Base-by-base conservation (phyloP, 2,329 filamentous ascomycete genomes). In the Emmonsiellopsis sp. region DNA sequence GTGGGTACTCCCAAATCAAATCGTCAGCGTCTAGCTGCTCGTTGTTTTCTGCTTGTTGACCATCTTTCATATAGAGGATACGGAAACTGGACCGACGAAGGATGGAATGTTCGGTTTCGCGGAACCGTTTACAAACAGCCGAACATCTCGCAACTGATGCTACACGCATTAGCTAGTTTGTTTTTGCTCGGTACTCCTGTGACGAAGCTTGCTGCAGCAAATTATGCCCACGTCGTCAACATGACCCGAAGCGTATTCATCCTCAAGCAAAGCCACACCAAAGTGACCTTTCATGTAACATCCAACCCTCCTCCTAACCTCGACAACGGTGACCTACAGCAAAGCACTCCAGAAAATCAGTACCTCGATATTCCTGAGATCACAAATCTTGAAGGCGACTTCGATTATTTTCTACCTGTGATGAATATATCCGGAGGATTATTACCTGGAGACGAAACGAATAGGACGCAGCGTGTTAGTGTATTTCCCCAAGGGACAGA, bases 41-140 rank as follows among this genome's bases (percentile, higher is more conserved):
- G 3, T 6, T 37, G 14, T 39, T 31, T 50, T 49, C 14, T 5
- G 10, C 27, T 46, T 37, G 31, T 42, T 47, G 39, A 52, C 27
- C 13, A 10, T 44, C 3, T 9, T 4, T 1, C 49, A 45, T 8
- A 6, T 34, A 52, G 46, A 45, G 39, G 56, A 9, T 86, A 86
- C 59, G 87, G 77, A n/a, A 91, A 91, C 58, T 91, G 85, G 82
- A 90, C 87, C 1, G 75, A 83, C n/a, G 69, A 82, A 54, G 85
- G 85, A 36, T 91, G 87, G 87, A 88, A 84, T 57, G 77, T 90
- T 3, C 78, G 86, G 32, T 81, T 90, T 57, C 87, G 86, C 59
- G 87, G 87, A 60, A 89, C 89, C 62, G 83, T 90, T n/a, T 91
- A 84, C 75, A 90, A 89, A 67, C 79, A 86, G 57, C 87, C 87